phyloP scores from a whole-genome alignment of 2,329 filamentous ascomycete genomes.

The Fusarium mangiferae region DNA sequence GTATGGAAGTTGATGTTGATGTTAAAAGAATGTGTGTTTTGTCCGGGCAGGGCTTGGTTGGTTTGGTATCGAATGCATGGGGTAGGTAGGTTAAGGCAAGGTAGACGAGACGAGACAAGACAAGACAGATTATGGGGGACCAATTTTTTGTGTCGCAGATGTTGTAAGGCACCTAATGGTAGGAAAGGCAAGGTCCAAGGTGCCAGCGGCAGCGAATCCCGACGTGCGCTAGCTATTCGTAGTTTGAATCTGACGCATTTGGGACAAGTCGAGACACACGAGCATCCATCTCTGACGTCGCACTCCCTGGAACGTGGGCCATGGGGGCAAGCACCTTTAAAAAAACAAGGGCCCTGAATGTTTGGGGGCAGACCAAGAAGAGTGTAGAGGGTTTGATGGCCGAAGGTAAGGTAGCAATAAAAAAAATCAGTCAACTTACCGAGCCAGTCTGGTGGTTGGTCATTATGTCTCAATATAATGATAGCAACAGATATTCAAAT shows the following conservation, averaged over 20 bases:
- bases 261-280: constrained; percentile 49
- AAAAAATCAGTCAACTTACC: constrained; percentile 4
- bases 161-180: neutral
- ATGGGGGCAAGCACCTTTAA: constrained; percentile 15
- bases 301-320: constrained; percentile 34
- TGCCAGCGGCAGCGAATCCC: constrained; percentile 41
- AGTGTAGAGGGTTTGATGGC: neutral
- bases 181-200: constrained; percentile 24
- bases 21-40: constrained; percentile 36
- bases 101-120: constrained; percentile 2
- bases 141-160: constrained; percentile 36
- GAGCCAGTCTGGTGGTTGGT: neutral
- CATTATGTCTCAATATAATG: neutral
- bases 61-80: constrained; percentile 25
- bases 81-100: constrained; percentile 2
- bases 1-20: neutral
- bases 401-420: neutral
- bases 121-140: constrained; percentile 14
- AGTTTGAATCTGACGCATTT: constrained; percentile 43
- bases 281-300: constrained; percentile 51
- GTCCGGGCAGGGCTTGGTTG: constrained; percentile 15
- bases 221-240: constrained; percentile 41
- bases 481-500: neutral
- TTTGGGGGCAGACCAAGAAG: neutral
- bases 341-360: neutral